Percentiles rank a stretch among this genome's conserved stretches.
Conservation (phyloP, 176 grass and related monocot species). For the Saccharum officinarum region DNA sequence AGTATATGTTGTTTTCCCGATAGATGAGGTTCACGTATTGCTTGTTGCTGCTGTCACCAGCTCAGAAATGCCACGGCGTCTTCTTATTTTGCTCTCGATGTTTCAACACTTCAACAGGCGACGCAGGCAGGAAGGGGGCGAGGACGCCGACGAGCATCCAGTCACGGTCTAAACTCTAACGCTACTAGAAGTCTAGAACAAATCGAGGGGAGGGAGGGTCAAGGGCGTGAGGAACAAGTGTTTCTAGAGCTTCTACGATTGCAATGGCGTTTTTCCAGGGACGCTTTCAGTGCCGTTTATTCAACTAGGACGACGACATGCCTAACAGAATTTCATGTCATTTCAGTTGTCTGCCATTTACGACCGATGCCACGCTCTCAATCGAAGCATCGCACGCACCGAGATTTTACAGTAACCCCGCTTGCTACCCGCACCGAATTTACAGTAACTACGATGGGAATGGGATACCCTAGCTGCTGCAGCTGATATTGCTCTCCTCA, state of each 20-base stretch:
- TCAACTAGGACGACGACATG: conserved; percentile 9
- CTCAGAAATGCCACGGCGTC: background rate
- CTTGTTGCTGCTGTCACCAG: background rate
- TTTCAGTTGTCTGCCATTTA: background rate
- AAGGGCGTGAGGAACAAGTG: no score
- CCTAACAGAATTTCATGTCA: conserved; percentile 8
- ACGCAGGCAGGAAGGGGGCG: background rate
- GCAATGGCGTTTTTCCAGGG: background rate
- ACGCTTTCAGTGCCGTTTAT: background rate
- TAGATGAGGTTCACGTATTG: background rate
- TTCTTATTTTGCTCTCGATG: background rate
- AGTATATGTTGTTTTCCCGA: no score
- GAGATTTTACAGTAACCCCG: background rate
- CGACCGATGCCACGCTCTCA: background rate
- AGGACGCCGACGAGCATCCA: background rate
- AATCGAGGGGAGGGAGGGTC: background rate
- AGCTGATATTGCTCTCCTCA: conserved; percentile 47
- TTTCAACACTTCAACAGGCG: background rate
- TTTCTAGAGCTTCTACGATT: background rate
- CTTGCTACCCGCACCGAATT: conserved; percentile 15
- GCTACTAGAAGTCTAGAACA: background rate
- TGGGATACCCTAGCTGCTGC: background rate
- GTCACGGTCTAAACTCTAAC: background rate
- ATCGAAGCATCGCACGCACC: background rate
- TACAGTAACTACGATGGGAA: background rate